These are phyloP conservation scores for Colletotrichum lini DNA, from an alignment of 2,329 filamentous ascomycete genomes.

Conservation along the genomic window DNA sequence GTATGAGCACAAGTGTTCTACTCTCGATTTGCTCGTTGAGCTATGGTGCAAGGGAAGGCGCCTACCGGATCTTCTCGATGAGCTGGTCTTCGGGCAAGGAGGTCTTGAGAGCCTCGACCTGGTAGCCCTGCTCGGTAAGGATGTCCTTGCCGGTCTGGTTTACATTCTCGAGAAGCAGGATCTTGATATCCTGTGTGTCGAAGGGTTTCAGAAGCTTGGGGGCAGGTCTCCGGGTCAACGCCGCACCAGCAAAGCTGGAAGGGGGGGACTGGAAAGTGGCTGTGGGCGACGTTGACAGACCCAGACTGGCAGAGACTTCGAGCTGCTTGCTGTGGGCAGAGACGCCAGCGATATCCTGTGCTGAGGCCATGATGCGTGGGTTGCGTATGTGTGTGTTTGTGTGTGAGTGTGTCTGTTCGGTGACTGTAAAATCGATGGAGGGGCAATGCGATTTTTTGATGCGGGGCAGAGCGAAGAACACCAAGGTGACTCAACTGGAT, in stretches of 20 bases:
- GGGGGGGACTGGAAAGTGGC: slow-evolving; percentile 82
- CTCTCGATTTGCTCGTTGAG: not conserved
- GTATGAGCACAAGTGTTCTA: slow-evolving; percentile 37
- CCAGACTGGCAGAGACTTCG: slow-evolving; percentile 71
- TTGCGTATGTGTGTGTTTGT: not conserved
- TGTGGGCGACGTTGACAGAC: slow-evolving; percentile 81
- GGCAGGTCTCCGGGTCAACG: slow-evolving; percentile 59
- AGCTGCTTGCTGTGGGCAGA: slow-evolving; percentile 47
- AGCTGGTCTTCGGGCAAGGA: slow-evolving; percentile 93
- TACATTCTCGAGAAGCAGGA: slow-evolving; percentile 94
- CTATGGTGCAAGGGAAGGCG: not conserved
- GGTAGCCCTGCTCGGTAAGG: slow-evolving; percentile 88
- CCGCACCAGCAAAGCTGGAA: slow-evolving; percentile 70
- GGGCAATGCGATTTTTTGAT: slow-evolving; percentile 31
- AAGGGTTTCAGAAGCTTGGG: slow-evolving; percentile 93
- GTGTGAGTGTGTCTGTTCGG: not conserved
- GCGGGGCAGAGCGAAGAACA: slow-evolving; percentile 18
- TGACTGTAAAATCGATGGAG: slow-evolving; percentile 17
- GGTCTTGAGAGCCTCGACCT: slow-evolving; percentile 92
- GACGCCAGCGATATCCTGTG: slow-evolving; percentile 63
- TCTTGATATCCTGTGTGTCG: slow-evolving; percentile 95
- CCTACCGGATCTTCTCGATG: slow-evolving; percentile 94
- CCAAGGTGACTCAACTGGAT: not conserved
- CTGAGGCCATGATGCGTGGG: slow-evolving; percentile 57
- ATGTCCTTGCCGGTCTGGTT: slow-evolving; percentile 92